Conservation (phyloP, 2,329 filamentous ascomycete genomes). For the Moelleriella libera region DNA sequence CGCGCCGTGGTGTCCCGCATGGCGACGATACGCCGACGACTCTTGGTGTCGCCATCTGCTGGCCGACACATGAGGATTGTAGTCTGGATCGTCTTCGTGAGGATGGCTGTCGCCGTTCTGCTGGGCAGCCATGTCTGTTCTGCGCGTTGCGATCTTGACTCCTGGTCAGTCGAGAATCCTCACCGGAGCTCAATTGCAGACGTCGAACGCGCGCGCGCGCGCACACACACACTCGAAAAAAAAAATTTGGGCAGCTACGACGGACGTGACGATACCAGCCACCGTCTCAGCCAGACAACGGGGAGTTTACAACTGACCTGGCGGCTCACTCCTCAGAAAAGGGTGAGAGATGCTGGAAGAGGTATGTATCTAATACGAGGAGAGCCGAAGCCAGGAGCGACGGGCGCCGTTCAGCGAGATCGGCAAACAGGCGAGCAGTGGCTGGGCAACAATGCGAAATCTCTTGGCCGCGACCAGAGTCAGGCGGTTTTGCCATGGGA, state of each 20-base stretch:
- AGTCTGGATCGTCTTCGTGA: conserved; percentile 7
- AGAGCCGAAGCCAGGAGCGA: background rate
- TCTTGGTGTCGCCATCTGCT: conserved; percentile 52
- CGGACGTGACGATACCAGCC: too few species aligned
- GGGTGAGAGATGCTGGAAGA: too few species aligned
- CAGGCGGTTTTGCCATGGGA: background rate
- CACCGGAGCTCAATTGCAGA: background rate
- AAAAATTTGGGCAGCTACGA: too few species aligned
- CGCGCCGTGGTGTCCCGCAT: conserved; percentile 22
- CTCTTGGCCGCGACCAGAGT: background rate
- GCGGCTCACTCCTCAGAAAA: too few species aligned
- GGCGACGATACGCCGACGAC: conserved; percentile 37
- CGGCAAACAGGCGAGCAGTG: background rate
- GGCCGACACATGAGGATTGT: conserved; percentile 40
- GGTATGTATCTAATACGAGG: background rate
- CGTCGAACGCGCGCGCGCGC: background rate
- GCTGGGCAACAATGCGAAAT: background rate
- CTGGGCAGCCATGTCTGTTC: conserved; percentile 1
- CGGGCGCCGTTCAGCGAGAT: too few species aligned
- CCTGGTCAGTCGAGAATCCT: background rate
- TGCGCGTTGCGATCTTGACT: background rate
- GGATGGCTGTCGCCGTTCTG: conserved; percentile 1
- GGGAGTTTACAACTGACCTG: too few species aligned
- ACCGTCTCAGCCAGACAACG: too few species aligned
- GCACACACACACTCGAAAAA: too few species aligned